Percentiles rank a stretch among this genome's conserved stretches.
These are phyloP conservation scores for Botrytis fragariae DNA, from an alignment of 2,329 filamentous ascomycete genomes.

Conservation along the genomic window DNA sequence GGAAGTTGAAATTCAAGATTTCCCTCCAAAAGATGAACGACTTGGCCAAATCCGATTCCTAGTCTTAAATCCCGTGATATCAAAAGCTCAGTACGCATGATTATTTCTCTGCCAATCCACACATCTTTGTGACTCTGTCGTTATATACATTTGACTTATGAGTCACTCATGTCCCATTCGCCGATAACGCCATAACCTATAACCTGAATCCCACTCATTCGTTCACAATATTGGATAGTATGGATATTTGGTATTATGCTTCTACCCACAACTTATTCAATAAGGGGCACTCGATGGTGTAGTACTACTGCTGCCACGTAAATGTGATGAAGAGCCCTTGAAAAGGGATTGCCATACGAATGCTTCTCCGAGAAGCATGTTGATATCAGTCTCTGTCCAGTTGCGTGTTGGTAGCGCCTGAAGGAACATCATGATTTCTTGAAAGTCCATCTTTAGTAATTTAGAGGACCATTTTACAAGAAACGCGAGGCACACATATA, in stretches of 20 bases:
- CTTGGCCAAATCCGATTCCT: not conserved
- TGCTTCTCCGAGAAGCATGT: conserved; percentile 89
- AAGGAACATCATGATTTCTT: conserved; percentile 99
- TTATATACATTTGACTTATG: not conserved
- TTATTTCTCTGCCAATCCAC: not conserved
- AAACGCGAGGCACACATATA: conserved; percentile 97
- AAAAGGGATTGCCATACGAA: conserved; percentile 99
- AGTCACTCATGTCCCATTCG: not conserved
- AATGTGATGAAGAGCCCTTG: conserved; percentile 87
- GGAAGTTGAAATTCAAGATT: not conserved
- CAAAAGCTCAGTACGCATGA: not conserved
- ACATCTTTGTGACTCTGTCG: not conserved
- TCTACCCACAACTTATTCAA: not conserved
- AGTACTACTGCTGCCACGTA: conserved; percentile 52
- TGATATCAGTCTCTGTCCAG: conserved; percentile 98
- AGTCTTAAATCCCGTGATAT: not conserved
- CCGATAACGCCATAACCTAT: conserved; percentile 14
- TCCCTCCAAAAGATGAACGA: not conserved
- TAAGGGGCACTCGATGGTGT: conserved; percentile 30
- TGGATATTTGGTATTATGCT: not conserved
- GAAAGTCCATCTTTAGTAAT: conserved; percentile 93
- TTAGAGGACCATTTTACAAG: conserved; percentile 98
- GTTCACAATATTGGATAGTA: not conserved
- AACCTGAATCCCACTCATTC: not conserved
- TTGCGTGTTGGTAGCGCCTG: conserved; percentile 88